These are phyloP conservation scores for Cyclotella cryptica DNA, from an alignment of 108 stramenopile genomes.

Conservation along the genomic window DNA sequence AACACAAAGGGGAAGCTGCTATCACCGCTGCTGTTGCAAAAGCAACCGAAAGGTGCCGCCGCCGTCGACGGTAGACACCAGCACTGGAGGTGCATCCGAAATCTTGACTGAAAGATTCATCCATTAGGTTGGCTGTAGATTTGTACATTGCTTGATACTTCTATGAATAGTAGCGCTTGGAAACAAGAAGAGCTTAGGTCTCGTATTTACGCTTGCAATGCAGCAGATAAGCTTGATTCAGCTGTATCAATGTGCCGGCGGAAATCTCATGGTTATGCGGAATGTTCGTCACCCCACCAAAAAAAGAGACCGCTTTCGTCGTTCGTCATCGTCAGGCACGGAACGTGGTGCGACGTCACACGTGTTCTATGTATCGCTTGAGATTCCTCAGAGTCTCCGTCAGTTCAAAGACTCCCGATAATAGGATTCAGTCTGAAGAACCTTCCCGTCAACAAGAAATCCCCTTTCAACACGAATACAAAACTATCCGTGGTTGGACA, in stretches of 20 bases:
- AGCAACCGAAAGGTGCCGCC: slow-evolving; percentile 7
- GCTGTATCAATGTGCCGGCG: background rate
- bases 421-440: no score
- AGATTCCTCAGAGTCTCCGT: background rate
- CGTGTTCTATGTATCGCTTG: background rate
- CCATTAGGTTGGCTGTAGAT: background rate
- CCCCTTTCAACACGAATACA: background rate
- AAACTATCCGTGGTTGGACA: background rate
- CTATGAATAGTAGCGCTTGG: background rate
- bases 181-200: background rate
- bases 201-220: background rate
- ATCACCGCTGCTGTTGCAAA: background rate
- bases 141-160: background rate
- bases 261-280: background rate
- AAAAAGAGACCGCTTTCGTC: background rate
- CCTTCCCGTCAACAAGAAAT: no score
- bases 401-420: background rate
- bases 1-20: background rate
- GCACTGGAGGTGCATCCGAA: background rate
- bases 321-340: background rate
- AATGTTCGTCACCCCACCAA: background rate
- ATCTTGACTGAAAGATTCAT: background rate
- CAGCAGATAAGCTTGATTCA: background rate
- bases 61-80: background rate
- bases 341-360: background rate